A percentile compares a stretch with the other conserved stretches of the same genome.
Conservation (phyloP, 2,329 filamentous ascomycete species). For the Cercospora berteroae region DNA sequence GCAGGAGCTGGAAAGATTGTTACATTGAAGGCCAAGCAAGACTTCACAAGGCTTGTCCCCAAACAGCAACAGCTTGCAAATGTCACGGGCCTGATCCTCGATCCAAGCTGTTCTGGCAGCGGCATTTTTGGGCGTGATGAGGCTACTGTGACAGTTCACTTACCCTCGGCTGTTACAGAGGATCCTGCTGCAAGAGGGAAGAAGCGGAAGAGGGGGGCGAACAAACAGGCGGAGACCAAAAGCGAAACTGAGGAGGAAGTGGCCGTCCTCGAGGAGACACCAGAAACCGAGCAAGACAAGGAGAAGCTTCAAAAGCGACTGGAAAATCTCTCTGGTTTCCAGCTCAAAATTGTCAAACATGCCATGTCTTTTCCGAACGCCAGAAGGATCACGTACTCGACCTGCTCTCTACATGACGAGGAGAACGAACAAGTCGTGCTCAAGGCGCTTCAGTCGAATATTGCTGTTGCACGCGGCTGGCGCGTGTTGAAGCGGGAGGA, state of each 20-base stretch:
- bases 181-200: conserved; percentile 24
- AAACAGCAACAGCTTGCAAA: conserved; percentile 57
- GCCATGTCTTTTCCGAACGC: conserved; percentile 79
- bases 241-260: conserved; percentile 16
- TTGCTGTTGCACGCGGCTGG: conserved; percentile 71
- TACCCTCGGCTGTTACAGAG: conserved; percentile 47
- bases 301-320: conserved; percentile 62
- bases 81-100: conserved; percentile 81
- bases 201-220: conserved; percentile 35
- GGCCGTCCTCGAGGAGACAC: conserved; percentile 24
- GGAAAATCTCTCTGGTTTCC: conserved; percentile 73
- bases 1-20: conserved; percentile 70
- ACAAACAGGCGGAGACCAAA: conserved; percentile 10
- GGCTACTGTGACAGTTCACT: conserved; percentile 60
- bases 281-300: conserved; percentile 47
- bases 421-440: conserved; percentile 88
- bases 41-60: conserved; percentile 78
- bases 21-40: conserved; percentile 68
- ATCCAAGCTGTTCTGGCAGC: conserved; percentile 93
- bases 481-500: conserved; percentile 66
- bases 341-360: conserved; percentile 77
- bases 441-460: conserved; percentile 64
- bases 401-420: conserved; percentile 80
- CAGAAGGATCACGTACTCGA: conserved; percentile 80
- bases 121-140: conserved; percentile 90